These are phyloP conservation scores for Arxiozyma heterogenica DNA, from an alignment of 1,139 yeast genomes.

Conservation along the genomic window DNA sequence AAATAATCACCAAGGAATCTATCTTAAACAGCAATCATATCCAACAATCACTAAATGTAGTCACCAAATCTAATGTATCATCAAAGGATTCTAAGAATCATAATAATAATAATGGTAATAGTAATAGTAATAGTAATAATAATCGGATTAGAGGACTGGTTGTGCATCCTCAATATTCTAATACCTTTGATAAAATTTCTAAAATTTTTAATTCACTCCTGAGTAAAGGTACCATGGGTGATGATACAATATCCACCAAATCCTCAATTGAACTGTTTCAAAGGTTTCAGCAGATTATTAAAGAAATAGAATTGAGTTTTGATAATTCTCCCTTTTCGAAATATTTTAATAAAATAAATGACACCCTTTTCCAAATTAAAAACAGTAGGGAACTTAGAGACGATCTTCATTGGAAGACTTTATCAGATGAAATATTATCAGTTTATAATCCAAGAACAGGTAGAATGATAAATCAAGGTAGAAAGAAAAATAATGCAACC, in stretches of 20 bases:
- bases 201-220: constrained; percentile 25
- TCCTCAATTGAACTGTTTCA: constrained; percentile 30
- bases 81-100: not conserved
- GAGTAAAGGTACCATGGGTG: constrained; percentile 22
- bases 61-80: no score
- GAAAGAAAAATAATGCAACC: constrained; percentile 3
- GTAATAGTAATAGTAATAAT: not conserved
- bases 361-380: constrained; percentile 26
- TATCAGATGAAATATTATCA: constrained; percentile 20
- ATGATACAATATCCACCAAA: constrained; percentile 26
- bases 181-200: constrained; percentile 21
- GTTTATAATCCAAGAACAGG: constrained; percentile 26
- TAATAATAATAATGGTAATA: not conserved
- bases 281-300: constrained; percentile 28
- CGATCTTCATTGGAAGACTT: constrained; percentile 26
- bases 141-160: not conserved
- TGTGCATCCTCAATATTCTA: constrained; percentile 16
- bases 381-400: constrained; percentile 22
- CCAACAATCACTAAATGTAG: constrained; percentile 14
- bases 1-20: constrained; percentile 22
- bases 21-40: constrained; percentile 20
- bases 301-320: constrained; percentile 27
- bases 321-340: constrained; percentile 27
- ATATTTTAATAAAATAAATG: constrained; percentile 26
- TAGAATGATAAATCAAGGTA: constrained; percentile 14